Conservation (phyloP, 257 asterid genomes). For the Coffea canephora region DNA sequence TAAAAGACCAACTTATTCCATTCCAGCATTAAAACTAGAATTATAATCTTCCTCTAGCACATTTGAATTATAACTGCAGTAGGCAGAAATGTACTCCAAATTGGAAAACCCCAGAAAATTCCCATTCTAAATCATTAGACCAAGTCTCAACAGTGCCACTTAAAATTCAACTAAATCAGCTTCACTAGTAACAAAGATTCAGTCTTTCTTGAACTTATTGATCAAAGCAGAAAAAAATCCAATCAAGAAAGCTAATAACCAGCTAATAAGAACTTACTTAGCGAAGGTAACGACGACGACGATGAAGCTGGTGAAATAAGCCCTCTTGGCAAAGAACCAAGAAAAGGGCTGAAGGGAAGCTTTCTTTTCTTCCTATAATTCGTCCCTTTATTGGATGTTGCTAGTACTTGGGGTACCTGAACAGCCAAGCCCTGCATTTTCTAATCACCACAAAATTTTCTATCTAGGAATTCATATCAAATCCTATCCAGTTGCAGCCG, state of each 20-base stretch:
- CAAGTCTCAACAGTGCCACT: background rate
- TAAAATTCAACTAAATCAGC: background rate
- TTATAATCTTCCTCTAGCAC: background rate
- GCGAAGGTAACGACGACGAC: conserved; percentile 22
- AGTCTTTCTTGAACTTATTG: conserved; percentile 4
- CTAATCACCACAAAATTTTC: background rate
- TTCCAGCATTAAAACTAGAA: background rate
- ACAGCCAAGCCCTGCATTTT: conserved; percentile 52
- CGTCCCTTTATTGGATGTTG: conserved; percentile 22
- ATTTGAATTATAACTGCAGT: background rate
- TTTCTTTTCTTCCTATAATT: too few relatives aligned
- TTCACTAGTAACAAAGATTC: background rate
- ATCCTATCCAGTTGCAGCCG: background rate
- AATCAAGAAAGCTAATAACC: background rate
- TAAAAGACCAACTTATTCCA: background rate
- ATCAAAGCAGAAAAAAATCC: conserved; percentile 5
- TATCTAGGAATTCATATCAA: conserved; percentile 12
- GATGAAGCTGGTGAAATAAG: conserved; percentile 2
- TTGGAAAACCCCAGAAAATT: background rate
- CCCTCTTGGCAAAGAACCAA: conserved; percentile 32
- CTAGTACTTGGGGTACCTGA: conserved; percentile 38
- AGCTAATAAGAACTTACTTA: conserved; percentile 36
- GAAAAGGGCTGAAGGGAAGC: conserved; percentile 19
- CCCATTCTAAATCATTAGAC: background rate
- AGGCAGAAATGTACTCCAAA: background rate